A percentile compares a stretch with the other conserved stretches of the same genome.
Conservation (phyloP, 305 asterid genomes). For the Andrographis paniculata region DNA sequence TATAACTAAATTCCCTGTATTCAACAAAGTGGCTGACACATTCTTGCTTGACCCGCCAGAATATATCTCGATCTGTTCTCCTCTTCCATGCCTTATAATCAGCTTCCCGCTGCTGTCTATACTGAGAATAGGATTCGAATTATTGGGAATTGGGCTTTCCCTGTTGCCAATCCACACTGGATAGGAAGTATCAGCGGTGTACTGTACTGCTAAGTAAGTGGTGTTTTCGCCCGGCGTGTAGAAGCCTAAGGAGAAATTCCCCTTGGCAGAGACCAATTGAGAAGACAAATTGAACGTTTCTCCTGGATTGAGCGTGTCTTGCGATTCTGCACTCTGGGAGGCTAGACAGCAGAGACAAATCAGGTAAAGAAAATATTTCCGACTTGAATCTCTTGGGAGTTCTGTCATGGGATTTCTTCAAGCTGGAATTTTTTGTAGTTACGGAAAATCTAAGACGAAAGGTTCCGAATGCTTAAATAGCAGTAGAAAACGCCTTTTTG, state of each 20-base stretch:
- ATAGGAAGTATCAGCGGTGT: not conserved
- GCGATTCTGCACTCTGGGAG: conserved; percentile 16
- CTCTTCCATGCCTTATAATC: conserved; percentile 11
- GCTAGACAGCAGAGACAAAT: conserved; percentile 9
- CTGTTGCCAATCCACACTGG: conserved; percentile 33
- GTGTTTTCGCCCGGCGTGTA: conserved; percentile 14
- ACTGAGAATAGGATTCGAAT: conserved; percentile 12
- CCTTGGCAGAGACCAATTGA: conserved; percentile 18
- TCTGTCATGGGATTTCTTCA: conserved; percentile 6
- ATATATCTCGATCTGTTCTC: conserved; percentile 14
- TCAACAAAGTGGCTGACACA: conserved; percentile 27
- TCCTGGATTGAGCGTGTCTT: conserved; percentile 24
- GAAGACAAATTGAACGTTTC: conserved; percentile 19
- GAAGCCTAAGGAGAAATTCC: conserved; percentile 27
- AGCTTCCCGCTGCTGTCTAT: conserved; percentile 19
- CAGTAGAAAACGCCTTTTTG: too few relatives aligned
- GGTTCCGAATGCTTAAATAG: too few relatives aligned
- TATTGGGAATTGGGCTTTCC: conserved; percentile 13
- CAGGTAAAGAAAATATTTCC: not conserved
- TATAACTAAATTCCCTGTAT: conserved; percentile 32
- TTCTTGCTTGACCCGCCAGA: conserved; percentile 12
- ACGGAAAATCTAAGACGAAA: not conserved
- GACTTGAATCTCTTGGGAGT: not conserved
- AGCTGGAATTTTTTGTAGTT: not conserved
- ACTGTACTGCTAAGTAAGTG: conserved; percentile 24